Conservation (phyloP, 2,329 filamentous ascomycete species). For the Canariomyces notabilis region DNA sequence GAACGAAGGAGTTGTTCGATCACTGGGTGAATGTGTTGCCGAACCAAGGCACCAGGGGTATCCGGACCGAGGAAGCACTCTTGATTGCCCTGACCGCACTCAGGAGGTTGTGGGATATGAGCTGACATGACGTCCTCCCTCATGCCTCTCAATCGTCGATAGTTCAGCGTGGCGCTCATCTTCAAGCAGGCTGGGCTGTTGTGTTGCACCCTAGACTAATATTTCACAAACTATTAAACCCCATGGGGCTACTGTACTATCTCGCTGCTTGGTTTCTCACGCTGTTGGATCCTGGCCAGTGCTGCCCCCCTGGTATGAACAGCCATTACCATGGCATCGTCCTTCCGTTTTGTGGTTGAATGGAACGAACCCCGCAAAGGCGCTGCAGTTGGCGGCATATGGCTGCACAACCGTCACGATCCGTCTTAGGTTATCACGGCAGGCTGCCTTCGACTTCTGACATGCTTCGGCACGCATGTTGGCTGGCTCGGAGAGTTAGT, state of each 20-base stretch:
- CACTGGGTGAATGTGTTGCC: constrained; percentile 78
- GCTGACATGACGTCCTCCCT: constrained; percentile 12
- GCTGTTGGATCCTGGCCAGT: too few species aligned
- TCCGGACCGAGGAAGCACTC: constrained; percentile 78
- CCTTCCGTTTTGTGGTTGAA: not conserved
- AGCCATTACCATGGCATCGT: not conserved
- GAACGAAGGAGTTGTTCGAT: constrained; percentile 70
- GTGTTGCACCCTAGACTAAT: not conserved
- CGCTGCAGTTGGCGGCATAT: not conserved
- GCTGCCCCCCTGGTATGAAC: too few species aligned
- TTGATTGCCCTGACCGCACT: constrained; percentile 70
- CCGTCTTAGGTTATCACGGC: not conserved
- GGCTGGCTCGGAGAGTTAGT: not conserved
- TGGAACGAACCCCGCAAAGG: constrained; percentile 4
- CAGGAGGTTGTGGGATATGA: constrained; percentile 50
- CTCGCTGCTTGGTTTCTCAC: too few species aligned
- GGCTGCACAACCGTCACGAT: not conserved
- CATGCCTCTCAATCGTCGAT: not conserved
- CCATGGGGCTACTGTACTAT: too few species aligned
- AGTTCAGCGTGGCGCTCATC: not conserved
- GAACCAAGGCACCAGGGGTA: constrained; percentile 74
- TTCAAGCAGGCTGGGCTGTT: not conserved
- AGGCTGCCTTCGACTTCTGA: constrained; percentile 2
- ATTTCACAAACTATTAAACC: too few species aligned
- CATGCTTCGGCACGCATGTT: not conserved